Evolutionary conservation across 805 yeast species (phyloP), one percentile per base, ranked within the genome.

Genomic region (Yarrowia bubula): DNA sequence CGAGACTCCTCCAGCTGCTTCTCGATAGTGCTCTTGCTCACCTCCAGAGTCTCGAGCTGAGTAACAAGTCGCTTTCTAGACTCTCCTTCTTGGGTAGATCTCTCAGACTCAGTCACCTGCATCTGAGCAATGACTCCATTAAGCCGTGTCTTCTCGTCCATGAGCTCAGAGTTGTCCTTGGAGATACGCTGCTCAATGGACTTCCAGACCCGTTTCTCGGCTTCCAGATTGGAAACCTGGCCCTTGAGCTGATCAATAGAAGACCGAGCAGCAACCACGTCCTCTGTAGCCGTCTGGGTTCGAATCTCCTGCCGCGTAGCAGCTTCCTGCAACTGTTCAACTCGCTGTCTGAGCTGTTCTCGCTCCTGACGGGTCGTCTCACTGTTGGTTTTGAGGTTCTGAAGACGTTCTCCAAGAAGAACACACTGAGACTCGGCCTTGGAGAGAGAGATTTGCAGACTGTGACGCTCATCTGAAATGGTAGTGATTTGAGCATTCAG

Each of bases 41-140:
- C 66, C 68, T 85, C 84, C 33, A 86, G 76, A 28, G 81, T 74
- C 51, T 81, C 82, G 10, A 86, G 75, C 57, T 84, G 85, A 28
- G 77, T 74, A 8, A 80, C 71, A 61, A 85, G 79, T 46, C 87
- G 77, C 13, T 78, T 74, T 18, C 85, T 79, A 4, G 86, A 71
- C 42, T 84, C 86, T 18, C 76, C 72, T 53, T 82, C 79, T 6
- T 83, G 76, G 0, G 75, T 69, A 60, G 87, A 88, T 63, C 92
- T 80, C 71, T 89, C 92, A 62, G 79, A 79, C 65, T 85, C 84
- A 43, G 84, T 71, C 1, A 84, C 71, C 73, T 89, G 93, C 50
- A 90, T 75, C 69, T 82, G 87, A 8, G 82, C 73, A 9, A 89
- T 80, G 66, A 86, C 77, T 3, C 83, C 80, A 69, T 82, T 86